Conservation (phyloP, 2,329 filamentous ascomycete species). For the Zalaria sp. region DNA sequence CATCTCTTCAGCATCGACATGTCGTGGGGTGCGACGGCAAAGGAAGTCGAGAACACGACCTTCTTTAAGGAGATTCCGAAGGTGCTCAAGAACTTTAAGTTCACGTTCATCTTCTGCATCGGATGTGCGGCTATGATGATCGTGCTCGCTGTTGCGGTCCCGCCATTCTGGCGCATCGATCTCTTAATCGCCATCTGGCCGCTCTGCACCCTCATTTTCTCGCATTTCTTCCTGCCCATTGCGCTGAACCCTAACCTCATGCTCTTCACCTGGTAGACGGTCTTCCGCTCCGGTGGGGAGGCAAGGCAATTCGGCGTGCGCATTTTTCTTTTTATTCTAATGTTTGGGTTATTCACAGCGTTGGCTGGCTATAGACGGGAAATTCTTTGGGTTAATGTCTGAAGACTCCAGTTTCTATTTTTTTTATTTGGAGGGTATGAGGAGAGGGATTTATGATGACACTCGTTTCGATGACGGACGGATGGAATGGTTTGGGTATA, state of each 20-base stretch:
- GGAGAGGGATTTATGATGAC: no score
- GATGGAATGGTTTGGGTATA: neutral
- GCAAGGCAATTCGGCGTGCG: no score
- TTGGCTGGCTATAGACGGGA: no score
- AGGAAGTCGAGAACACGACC: slow-evolving; percentile 42
- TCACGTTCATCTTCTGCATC: slow-evolving; percentile 38
- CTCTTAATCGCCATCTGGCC: slow-evolving; percentile 47
- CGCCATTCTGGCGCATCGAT: slow-evolving; percentile 41
- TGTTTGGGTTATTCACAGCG: no score
- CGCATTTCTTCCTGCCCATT: slow-evolving; percentile 45
- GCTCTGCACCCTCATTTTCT: slow-evolving; percentile 35
- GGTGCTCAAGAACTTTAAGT: slow-evolving; percentile 43
- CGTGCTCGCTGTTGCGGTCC: slow-evolving; percentile 31
- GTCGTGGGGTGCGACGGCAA: slow-evolving; percentile 42
- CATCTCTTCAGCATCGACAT: slow-evolving; percentile 27
- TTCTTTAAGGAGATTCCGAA: slow-evolving; percentile 43
- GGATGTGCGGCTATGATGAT: slow-evolving; percentile 33
- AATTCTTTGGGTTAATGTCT: no score
- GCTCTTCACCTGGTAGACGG: slow-evolving; percentile 42
- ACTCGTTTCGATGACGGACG: neutral
- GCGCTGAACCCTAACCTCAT: slow-evolving; percentile 50
- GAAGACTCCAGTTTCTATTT: no score
- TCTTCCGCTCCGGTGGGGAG: neutral
- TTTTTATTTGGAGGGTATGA: no score
- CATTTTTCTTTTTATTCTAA: no score